Evolutionary conservation across 176 grass and related monocot species (phyloP), one percentile per base, ranked within the genome.

Genomic region (Stipa capillata): DNA sequence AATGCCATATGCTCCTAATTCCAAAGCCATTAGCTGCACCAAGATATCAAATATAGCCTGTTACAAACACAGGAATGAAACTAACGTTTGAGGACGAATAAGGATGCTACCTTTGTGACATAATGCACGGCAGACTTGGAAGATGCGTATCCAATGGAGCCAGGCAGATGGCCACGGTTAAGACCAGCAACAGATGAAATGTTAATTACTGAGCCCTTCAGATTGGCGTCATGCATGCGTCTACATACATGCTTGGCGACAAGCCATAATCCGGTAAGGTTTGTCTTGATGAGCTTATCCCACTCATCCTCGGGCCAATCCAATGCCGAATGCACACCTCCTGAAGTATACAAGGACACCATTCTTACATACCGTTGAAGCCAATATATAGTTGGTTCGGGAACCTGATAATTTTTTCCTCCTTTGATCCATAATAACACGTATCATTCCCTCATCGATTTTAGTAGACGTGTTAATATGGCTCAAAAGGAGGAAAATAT

Each of bases 281-380:
- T 98, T 50, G 90, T 98, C 80, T 87, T 89, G 47, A 98, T 82
- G n/a, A 92, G 17, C 29, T 49, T 82, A 61, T 85, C 77, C 89
- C 85, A 98, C 65, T 93, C 92, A 27, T 89, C 90, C 34, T 88
- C 85, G 37, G 92, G 80, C 92, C 92, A 94, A 73, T 98, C 92
- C 7, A 98, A 52, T 62, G 90, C 20, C 3, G 90, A 89, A 78
- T 98, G 85, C 76, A 94, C 83, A 55, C 57, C 83, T 25, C 92
- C 95, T 98, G 73, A 70, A 40, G 59, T 1, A 78, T 12, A 41
- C 6, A 73, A 58, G 18, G 28, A 17, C 11, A 58, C 2, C n/a
- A 16, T 50, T 21, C 9, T 89, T 73, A 88, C 35, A 53, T 25
- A 48, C 53, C 45, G 43, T 14, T 58, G 7, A 16, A 72, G n/a